Base-by-base conservation (phyloP, 164 flowering plant species). In the Aristolochia californica region DNA sequence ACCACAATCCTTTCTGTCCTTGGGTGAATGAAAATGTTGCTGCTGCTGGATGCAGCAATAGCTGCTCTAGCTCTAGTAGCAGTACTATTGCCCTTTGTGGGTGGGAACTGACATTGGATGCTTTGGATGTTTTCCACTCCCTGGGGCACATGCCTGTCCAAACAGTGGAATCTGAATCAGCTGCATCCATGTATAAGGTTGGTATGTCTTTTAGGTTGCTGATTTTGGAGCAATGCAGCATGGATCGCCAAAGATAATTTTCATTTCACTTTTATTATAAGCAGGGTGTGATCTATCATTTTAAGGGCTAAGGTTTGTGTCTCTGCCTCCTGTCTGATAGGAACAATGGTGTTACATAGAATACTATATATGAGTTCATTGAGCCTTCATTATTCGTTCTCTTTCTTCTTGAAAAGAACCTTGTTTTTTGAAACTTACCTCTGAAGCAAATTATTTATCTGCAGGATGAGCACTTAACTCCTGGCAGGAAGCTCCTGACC, bases 1-100 rank as follows among this genome's bases (percentile, higher is more conserved):
- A 85, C 74, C 99, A 94, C 68, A 86, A 84, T 64, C 73, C 63
- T 68, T 87, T 72, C 72, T 94, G 99, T 58, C 97, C 99, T 18
- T 94, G 99, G 99, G 93, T 94, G 59, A 94, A 94, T 72, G 96
- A 90, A 54, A 90, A 87, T 80, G 99, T 94, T 73, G 99, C 99
- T 59, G 96, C 99, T 68, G 97, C 96, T 60, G 95, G 97, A 59
- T 71, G 79, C 58, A 69, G 74, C 64, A 72, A 71, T 64, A 60
- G 65, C 69, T 63, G 77, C 58, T 74, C 93, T 16, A 70, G 83
- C 61, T 49, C 78, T 56, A 62, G 63, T 70, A 72, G 65, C 44
- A 72, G 68, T 68, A 70, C 79, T 57, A 51, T 73, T 34, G 99
- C 88, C 50, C 77, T 83, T 50, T 81, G 88, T 68, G 99, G 99